Evolutionary conservation across 495 filamentous ascomycete species (phyloP), one percentile per base, ranked within the genome.

Genomic region (Lasiosphaeris hirsuta): DNA sequence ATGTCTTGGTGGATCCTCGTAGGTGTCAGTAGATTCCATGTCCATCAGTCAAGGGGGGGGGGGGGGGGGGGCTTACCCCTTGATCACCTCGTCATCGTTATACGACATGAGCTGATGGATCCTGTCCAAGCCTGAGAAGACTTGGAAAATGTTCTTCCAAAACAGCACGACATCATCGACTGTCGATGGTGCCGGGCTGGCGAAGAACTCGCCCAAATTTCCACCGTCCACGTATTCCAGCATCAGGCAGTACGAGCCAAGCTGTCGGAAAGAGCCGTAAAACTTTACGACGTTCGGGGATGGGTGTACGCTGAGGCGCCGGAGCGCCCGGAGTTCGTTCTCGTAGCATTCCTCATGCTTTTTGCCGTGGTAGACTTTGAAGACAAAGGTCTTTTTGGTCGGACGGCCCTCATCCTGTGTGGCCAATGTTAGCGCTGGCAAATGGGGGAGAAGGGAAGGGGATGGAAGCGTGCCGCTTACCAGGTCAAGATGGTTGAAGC

Each of bases 211-310:
- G 23, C 71, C 68, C n/a, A 81, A 61, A 13, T 67, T 70, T 9
- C 76, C 77, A 34, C 61, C 52, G 50, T 79, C 72, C 3, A 72
- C 76, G 61, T 70, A 78, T 58, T 81, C 78, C 3, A 82, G 63
- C 34, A 82, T 59, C 0, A 81, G 59, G 53, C 76, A 72, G 53
- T 64, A 76, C 0, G 62, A 66, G 4, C 54, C 66, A 23, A 66
- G 57, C 18, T 76, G 69, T 45, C 63, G 69, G 56, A 72, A 80
- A 33, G 66, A 70, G 2, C 76, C 77, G 55, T 75, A 75, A 53
- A 71, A 80, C 3, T 49, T 65, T n/a, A 78, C 72, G 19, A 81
- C 63, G 45, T 72, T 61, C 7, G 40, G 51, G 3, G 59, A 70
- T 17, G 65, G 55, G 2, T 44, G 56, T 1, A 65, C 56, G 37